These are phyloP conservation scores for Penicillium flavigenum DNA, from an alignment of 495 filamentous ascomycete genomes.

Conservation along the genomic window DNA sequence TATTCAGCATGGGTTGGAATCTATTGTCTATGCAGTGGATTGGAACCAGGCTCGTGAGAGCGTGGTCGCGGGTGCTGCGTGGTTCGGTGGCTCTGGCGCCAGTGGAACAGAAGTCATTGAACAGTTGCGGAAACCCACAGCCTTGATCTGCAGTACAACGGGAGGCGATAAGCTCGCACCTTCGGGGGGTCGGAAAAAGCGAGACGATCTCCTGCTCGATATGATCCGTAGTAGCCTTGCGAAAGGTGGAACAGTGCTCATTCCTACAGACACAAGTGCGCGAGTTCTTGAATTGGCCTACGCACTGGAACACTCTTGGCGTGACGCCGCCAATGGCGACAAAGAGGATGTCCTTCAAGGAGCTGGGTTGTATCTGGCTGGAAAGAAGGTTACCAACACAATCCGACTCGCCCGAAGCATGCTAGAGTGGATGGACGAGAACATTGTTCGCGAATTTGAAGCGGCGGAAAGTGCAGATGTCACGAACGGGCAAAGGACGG, in stretches of 20 bases:
- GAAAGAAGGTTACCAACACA: conserved; percentile 73
- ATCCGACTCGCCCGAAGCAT: conserved; percentile 90
- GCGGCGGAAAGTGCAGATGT: conserved; percentile 58
- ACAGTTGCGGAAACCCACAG: conserved; percentile 87
- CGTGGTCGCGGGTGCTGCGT: conserved; percentile 87
- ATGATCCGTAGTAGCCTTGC: conserved; percentile 74
- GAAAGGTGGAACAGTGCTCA: conserved; percentile 88
- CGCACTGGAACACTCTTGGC: conserved; percentile 88
- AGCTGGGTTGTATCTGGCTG: conserved; percentile 77
- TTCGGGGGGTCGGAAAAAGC: conserved; percentile 67
- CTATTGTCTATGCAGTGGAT: conserved; percentile 94
- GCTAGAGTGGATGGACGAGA: conserved; percentile 99
- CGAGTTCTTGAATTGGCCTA: conserved; percentile 92
- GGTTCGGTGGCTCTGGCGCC: conserved; percentile 78
- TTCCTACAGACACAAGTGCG: conserved; percentile 93
- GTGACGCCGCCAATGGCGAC: conserved; percentile 56
- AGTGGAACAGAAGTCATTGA: conserved; percentile 90
- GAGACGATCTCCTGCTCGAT: conserved; percentile 81
- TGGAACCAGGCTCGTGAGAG: conserved; percentile 97
- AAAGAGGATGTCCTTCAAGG: conserved; percentile 58
- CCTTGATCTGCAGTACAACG: conserved; percentile 83
- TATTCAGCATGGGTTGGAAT: conserved; percentile 94
- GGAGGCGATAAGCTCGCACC: conserved; percentile 72
- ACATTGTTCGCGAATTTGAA: conserved; percentile 87
- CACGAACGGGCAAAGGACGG: conserved; percentile 41